phyloP scores from a whole-genome alignment of 768 basidiomycete genomes.

The Suillus discolor region DNA sequence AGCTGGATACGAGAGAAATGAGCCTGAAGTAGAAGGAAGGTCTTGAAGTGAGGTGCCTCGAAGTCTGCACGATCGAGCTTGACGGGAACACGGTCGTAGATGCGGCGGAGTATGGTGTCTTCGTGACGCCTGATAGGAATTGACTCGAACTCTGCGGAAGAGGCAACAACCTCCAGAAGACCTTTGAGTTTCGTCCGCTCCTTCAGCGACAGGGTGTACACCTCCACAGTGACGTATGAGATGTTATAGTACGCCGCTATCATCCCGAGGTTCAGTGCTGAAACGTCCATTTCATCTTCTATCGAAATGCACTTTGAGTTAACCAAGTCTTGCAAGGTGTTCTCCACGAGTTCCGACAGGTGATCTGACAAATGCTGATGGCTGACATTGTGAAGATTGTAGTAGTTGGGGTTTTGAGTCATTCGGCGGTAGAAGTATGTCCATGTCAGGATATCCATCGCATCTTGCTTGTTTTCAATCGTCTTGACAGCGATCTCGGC shows the following conservation, averaged over 20 bases:
- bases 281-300: slow-evolving; percentile 93
- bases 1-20: slow-evolving; percentile 94
- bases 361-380: slow-evolving; percentile 96
- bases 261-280: slow-evolving; percentile 95
- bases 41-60: slow-evolving; percentile 97
- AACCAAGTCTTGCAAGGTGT: slow-evolving; percentile 86
- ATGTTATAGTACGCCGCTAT: slow-evolving; percentile 97
- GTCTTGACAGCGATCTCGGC: slow-evolving; percentile 99
- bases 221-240: slow-evolving; percentile 95
- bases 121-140: slow-evolving; percentile 97
- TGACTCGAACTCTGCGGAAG: slow-evolving; percentile 93
- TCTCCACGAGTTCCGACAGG: slow-evolving; percentile 94
- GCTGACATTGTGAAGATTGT: slow-evolving; percentile 92
- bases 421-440: slow-evolving; percentile 97
- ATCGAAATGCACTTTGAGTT: slow-evolving; percentile 95
- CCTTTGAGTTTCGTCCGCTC: slow-evolving; percentile 98
- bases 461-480: slow-evolving; percentile 99
- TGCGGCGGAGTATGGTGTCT: slow-evolving; percentile 77
- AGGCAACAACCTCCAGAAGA: slow-evolving; percentile 93
- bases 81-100: slow-evolving; percentile 96
- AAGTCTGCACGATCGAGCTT: slow-evolving; percentile 86
- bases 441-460: slow-evolving; percentile 98
- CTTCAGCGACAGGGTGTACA: slow-evolving; percentile 92
- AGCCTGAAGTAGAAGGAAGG: slow-evolving; percentile 93
- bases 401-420: slow-evolving; percentile 97